These are phyloP conservation scores for Diaporthe destruens DNA, from an alignment of 2,329 filamentous ascomycete genomes.

Conservation along the genomic window DNA sequence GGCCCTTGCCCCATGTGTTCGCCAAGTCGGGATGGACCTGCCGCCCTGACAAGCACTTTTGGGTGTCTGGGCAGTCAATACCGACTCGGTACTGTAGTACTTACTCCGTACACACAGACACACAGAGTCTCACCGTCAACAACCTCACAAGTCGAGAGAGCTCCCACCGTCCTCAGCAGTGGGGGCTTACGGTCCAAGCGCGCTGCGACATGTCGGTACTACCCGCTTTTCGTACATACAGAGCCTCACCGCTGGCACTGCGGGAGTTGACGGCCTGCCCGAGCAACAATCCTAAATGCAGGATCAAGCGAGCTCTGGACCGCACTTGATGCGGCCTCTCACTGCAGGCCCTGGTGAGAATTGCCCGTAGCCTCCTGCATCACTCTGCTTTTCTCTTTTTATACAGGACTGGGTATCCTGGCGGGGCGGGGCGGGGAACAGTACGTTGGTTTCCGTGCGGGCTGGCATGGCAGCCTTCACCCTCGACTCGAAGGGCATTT, in stretches of 20 bases:
- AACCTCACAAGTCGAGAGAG: neutral
- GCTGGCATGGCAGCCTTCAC: neutral
- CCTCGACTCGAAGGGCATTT: no score
- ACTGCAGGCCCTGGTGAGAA: neutral
- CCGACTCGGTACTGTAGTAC: no score
- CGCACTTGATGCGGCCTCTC: neutral
- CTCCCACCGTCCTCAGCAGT: neutral
- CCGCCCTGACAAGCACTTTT: slow-evolving; percentile 18
- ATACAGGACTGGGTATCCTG: no score
- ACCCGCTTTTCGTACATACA: neutral
- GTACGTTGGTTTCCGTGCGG: neutral
- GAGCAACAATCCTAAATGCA: neutral
- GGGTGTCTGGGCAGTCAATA: slow-evolving; percentile 13
- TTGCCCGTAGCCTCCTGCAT: neutral
- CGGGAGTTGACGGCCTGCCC: no score
- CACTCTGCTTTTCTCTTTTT: no score
- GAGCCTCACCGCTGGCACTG: slow-evolving; percentile 6
- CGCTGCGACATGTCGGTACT: neutral
- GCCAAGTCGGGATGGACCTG: slow-evolving; percentile 16
- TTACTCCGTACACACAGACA: no score
- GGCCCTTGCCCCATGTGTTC: slow-evolving; percentile 17
- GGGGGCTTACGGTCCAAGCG: neutral
- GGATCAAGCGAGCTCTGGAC: slow-evolving; percentile 2
- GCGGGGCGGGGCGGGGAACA: no score
- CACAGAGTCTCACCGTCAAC: neutral